Base-by-base conservation (phyloP, 257 asterid species). In the Gardenia jasminoides region DNA sequence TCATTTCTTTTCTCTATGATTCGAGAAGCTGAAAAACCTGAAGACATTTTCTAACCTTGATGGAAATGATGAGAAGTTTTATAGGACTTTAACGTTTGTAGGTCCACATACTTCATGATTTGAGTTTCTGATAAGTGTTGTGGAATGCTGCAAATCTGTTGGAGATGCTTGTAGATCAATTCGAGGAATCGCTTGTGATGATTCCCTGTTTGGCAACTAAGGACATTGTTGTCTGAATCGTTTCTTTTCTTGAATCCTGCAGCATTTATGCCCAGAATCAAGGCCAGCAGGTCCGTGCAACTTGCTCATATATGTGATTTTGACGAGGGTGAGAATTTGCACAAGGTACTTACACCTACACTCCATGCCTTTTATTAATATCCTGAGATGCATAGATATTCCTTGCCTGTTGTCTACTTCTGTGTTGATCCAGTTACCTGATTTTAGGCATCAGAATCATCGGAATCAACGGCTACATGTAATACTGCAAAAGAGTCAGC, bases 221-320 rank as follows among this genome's bases (percentile, higher is more conserved):
- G n/a, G 54, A 43, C 68, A 36, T 75, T 82, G 58, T 72, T 61
- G 70, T 54, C 68, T 75, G 36, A 73, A n/a, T 12, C 11, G 26
- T 76, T 81, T 50, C 19, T 81, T 50, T 24, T 82, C 67, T 80
- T 69, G 54, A 39, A 66, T 10, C 0, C 70, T 88, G 90, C 92
- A 95, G 98, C 99, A 75, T 90, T 83, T 84, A 90, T 91, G 97
- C 89, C 90, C 59, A 92, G 88, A 88, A 93, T 95, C 70, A 95
- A 88, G 86, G 84, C 91, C 69, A 78, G 74, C 71, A 93, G 99
- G 88, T 73, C 87, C 44, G 84, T 84, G 82, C 89, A 88, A 62
- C 87, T 76, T 44, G 91, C 92, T 66, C 88, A 81, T 71, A 84
- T 91, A 33, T 92, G 97, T 85, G 90, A 86, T 84, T 91, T 95